Base-by-base conservation (phyloP, 306 rosid genomes). In the Lablab purpureus region DNA sequence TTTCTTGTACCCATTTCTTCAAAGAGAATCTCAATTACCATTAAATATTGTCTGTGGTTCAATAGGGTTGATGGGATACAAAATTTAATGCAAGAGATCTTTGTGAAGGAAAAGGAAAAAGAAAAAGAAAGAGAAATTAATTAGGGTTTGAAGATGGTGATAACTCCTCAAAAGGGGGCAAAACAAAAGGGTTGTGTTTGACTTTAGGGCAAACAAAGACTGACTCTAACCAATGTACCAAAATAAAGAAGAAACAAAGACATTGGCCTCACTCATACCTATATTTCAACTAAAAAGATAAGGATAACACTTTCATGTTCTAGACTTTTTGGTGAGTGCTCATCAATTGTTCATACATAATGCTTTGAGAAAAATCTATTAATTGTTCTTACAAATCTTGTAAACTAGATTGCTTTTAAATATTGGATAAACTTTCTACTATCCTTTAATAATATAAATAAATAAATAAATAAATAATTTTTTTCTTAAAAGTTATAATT, bases 51-150 rank as follows among this genome's bases (percentile, higher is more conserved):
- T 36, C 1, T 1, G 15, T 64, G 17, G 14, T 19, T 54, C 1
- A 40, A 67, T 8, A 66, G 40, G 72, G 32, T 67, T 67, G 72
- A 52, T 67, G 34, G 72, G 72, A 67, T 67, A 67, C 52, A 19
- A 67, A 37, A 41, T 67, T 43, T 13, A 45, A 67, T 67, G 55
- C 18, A 5, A 23, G 56, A 43, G 73, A 67, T 67, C 21, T 41
- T 65, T 12, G 52, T 65, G 71, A n/a, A 4, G 49, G 46, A 2
- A 17, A 65, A 63, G 18, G n/a, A 14, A 15, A 30, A 1, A 36
- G 5, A 37, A 67, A 19, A 63, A 28, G 15, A 11, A 28, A 7
- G 1, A 36, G 5, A 37, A 67, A 19, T 2, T 8, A 18, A 34
- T 10, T 3, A 34, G 18, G 49, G 73, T 67, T 22, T 22, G 73